Conservation (phyloP, 129 eudicot genomes). For the Helichrysum umbraculigerum region DNA sequence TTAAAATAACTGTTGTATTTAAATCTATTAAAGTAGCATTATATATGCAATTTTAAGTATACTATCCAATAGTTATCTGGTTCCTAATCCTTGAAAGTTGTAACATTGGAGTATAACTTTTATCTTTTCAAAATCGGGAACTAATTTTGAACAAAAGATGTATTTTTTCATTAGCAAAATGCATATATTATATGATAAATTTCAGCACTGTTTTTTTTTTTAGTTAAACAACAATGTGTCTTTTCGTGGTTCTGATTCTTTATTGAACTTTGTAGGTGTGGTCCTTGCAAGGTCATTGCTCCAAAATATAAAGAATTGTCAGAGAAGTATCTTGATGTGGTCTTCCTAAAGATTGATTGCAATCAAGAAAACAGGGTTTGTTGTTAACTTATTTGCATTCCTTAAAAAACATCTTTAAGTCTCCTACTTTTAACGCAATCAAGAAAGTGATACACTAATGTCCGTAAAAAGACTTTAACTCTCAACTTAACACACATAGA, state of each 20-base stretch:
- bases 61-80: neutral
- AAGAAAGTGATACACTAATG: neutral
- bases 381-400: constrained; percentile 1
- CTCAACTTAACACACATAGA: neutral
- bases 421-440: neutral
- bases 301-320: constrained; percentile 67
- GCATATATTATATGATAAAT: neutral
- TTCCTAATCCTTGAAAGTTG: neutral
- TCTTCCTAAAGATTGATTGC: constrained; percentile 83
- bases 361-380: constrained; percentile 75
- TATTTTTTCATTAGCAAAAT: neutral
- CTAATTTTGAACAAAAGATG: neutral
- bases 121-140: neutral
- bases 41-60: neutral
- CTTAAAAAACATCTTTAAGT: neutral
- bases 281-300: constrained; percentile 85
- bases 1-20: neutral
- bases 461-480: neutral
- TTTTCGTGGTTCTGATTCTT: constrained; percentile 9
- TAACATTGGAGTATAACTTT: neutral
- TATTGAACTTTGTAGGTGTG: constrained; percentile 56
- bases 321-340: constrained; percentile 54
- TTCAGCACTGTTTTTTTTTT: neutral
- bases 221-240: neutral
- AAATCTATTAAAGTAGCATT: neutral